Conservation (phyloP, 495 filamentous ascomycete genomes). For the Aspergillus haitiensis region DNA sequence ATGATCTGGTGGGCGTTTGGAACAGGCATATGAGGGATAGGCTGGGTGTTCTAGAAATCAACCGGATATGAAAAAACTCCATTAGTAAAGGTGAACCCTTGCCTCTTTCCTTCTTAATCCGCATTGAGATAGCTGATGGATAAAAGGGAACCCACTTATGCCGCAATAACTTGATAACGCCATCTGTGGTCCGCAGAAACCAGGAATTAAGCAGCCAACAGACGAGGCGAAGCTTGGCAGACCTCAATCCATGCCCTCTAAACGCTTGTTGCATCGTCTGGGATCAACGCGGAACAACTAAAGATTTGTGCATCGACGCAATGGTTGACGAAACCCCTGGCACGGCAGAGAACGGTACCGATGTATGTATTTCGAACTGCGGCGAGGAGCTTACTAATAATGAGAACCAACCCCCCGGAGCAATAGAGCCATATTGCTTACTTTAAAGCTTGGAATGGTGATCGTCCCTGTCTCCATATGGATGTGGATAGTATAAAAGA, state of each 20-base stretch:
- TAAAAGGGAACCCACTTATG: slow-evolving; percentile 42
- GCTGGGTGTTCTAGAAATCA: no score
- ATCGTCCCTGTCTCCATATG: not conserved
- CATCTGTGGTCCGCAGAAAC: slow-evolving; percentile 46
- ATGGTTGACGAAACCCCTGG: slow-evolving; percentile 35
- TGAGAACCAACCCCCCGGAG: slow-evolving; percentile 7
- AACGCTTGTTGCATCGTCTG: slow-evolving; percentile 32
- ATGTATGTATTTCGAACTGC: slow-evolving; percentile 51
- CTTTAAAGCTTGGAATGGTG: slow-evolving; percentile 1
- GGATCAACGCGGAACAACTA: slow-evolving; percentile 45
- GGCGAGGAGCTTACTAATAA: slow-evolving; percentile 38
- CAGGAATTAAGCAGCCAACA: slow-evolving; percentile 31
- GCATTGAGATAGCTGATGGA: not conserved
- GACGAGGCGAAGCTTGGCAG: slow-evolving; percentile 22
- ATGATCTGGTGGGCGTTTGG: no score
- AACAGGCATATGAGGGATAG: no score
- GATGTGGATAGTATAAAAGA: slow-evolving; percentile 13
- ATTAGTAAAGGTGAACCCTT: no score
- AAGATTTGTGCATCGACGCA: slow-evolving; percentile 45
- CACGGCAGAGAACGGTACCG: slow-evolving; percentile 28
- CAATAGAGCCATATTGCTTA: not conserved
- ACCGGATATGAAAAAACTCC: no score
- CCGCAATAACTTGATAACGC: slow-evolving; percentile 37
- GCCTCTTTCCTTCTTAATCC: not conserved
- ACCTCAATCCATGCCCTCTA: slow-evolving; percentile 30